Conservation (phyloP, 1,284 basidiomycete genomes). For the Pseudozyma pruni region DNA sequence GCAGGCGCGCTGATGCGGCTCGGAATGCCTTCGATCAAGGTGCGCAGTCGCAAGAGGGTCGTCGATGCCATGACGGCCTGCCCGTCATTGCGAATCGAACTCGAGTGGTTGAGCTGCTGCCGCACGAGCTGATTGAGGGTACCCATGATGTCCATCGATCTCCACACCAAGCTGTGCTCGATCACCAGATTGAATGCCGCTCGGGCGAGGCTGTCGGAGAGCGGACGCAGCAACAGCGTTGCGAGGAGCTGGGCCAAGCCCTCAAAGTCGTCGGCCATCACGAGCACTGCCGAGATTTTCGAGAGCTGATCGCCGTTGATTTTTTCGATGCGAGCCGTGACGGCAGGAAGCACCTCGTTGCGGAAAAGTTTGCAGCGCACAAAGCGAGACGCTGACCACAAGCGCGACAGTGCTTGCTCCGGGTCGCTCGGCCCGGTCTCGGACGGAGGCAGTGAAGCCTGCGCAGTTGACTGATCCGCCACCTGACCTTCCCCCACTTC, state of each 20-base stretch:
- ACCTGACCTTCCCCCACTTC: neutral
- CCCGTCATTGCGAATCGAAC: constrained; percentile 36
- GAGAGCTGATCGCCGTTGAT: constrained; percentile 35
- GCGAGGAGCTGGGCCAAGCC: constrained; percentile 39
- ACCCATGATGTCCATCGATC: constrained; percentile 46
- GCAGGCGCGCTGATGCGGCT: constrained; percentile 18
- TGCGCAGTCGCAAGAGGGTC: constrained; percentile 40
- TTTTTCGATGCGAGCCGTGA: constrained; percentile 30
- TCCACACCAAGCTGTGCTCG: constrained; percentile 35
- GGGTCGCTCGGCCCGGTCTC: neutral
- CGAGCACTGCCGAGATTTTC: constrained; percentile 28
- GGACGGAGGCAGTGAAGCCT: neutral
- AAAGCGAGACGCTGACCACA: constrained; percentile 58
- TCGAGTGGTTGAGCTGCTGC: constrained; percentile 48
- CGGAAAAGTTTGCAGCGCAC: constrained; percentile 45
- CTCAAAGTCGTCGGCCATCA: constrained; percentile 38
- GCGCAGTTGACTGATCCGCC: neutral
- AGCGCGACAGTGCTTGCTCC: constrained; percentile 27
- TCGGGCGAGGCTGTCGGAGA: constrained; percentile 32
- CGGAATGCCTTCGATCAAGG: constrained; percentile 33
- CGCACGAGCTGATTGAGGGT: constrained; percentile 48
- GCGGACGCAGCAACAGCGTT: constrained; percentile 29
- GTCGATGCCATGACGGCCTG: constrained; percentile 49
- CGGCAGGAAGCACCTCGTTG: constrained; percentile 25
- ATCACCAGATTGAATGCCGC: constrained; percentile 44